Percentiles rank a stretch among this genome's conserved stretches.
phyloP scores from a whole-genome alignment of 345 rosid genomes.

The Citrus glauca region DNA sequence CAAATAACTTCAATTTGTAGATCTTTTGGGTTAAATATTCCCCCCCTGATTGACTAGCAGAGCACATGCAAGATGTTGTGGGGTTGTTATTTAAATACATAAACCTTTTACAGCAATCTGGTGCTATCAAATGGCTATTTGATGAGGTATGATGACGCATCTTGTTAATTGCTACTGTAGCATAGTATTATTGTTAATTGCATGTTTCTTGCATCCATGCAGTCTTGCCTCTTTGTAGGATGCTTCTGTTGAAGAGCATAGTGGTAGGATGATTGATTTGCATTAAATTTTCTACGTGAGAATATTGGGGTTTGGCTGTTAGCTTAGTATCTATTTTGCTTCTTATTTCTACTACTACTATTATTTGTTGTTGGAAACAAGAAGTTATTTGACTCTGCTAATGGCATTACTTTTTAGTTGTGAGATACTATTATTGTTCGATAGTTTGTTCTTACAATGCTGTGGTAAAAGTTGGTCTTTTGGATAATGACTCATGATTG shows the following conservation, averaged over 20 bases:
- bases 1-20: background rate
- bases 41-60: conserved; percentile 35
- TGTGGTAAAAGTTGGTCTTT: background rate
- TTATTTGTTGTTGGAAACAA: background rate
- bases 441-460: background rate
- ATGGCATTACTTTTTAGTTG: background rate
- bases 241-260: background rate
- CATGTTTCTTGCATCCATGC: background rate
- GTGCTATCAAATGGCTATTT: conserved; percentile 88
- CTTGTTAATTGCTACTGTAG: background rate
- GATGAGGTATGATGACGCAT: conserved; percentile 65
- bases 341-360: background rate
- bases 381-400: background rate
- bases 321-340: background rate
- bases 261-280: background rate
- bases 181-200: background rate
- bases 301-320: background rate
- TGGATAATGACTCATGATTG: background rate
- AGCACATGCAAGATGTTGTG: conserved; percentile 72
- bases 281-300: background rate
- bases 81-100: conserved; percentile 86
- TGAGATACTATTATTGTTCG: background rate
- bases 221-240: background rate
- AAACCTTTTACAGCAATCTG: conserved; percentile 66
- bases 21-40: conserved; percentile 3